Evolutionary conservation across 2,329 filamentous ascomycete genomes (phyloP).

Genomic region (Aspergillus eucalypticola): DNA sequence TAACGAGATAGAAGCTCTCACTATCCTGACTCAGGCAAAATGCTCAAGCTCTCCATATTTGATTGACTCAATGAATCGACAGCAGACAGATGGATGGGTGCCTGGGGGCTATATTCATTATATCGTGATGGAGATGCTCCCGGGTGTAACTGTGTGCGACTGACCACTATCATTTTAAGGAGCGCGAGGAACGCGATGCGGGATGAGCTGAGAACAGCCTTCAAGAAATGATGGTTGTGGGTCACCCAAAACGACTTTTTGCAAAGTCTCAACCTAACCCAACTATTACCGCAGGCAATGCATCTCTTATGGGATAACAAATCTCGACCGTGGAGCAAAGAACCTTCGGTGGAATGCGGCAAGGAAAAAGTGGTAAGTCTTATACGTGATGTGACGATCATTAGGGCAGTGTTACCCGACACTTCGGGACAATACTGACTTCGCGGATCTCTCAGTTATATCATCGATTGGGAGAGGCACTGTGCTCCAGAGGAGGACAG

Average conservation of each 20-base stretch:
- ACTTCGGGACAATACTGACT: not conserved
- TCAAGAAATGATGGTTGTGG: constrained; percentile 6
- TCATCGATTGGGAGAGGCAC: not conserved
- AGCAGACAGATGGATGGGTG: too few relatives aligned
- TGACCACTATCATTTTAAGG: too few relatives aligned
- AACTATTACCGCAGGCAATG: not conserved
- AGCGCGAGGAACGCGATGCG: too few relatives aligned
- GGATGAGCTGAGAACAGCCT: not conserved
- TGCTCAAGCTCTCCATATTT: too few relatives aligned
- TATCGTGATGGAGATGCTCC: too few relatives aligned
- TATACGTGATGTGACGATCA: not conserved
- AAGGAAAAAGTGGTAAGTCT: not conserved
- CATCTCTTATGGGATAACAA: not conserved
- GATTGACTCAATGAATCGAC: too few relatives aligned
- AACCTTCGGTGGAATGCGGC: constrained; percentile 5
- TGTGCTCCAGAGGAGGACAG: not conserved
- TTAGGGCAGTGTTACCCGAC: too few relatives aligned
- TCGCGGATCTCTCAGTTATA: not conserved
- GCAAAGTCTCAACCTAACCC: not conserved
- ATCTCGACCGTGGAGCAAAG: not conserved
- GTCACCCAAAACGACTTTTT: not conserved
- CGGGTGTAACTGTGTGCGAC: too few relatives aligned
- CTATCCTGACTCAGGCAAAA: too few relatives aligned
- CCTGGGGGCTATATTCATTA: too few relatives aligned
- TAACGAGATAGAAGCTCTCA: too few relatives aligned